Base-by-base conservation (phyloP, 2,329 filamentous ascomycete genomes). In the Pestalotiopsis sp. region DNA sequence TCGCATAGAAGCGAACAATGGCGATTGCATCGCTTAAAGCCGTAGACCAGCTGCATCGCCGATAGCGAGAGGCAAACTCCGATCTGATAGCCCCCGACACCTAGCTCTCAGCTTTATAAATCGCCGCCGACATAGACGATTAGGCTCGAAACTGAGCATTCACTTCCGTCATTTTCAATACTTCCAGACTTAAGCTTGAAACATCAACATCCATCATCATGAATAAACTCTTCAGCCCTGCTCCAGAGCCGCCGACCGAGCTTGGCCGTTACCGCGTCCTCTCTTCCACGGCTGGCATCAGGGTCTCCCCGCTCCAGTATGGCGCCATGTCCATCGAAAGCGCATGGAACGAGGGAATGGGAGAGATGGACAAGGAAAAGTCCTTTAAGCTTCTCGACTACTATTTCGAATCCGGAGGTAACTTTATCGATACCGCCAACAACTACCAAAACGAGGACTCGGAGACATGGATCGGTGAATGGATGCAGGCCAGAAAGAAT, bases 391-490 rank as follows among this genome's bases (percentile, higher is more conserved):
- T 92, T 3, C 81, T 91, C 1, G 88, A 91, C 71, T 83, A 82
- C 67, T 91, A 84, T 78, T 83, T 81, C 65, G 81, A 82, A 14
- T 80, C 84, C 0, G 90, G 90, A 3, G 90, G 90, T 13, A 92
- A 92, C 79, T 91, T 92, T 76, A 90, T 92, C 75, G 90, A 92
- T 76, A 91, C 88, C 0, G 78, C 86, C 72, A 88, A 85, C 79
- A 83, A 82, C 72, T 90, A 90, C 77, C 86, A 90, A 72, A 72
- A 84, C 68, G 87, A 86, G 64, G 79, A 90, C 73, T 89, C 87
- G 0, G 88, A 90, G 71, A 72, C 69, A 12, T 88, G 84, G 83
- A 74, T 91, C 23, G 88, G 88, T 17, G 86, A 89, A 71, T 91
- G 87, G 86, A 85, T 89, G 81, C 66, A 75, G 0, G 64, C 72